These are phyloP conservation scores for Fistulinella prunicolor DNA, from an alignment of 768 basidiomycete species.

Conservation along the genomic window DNA sequence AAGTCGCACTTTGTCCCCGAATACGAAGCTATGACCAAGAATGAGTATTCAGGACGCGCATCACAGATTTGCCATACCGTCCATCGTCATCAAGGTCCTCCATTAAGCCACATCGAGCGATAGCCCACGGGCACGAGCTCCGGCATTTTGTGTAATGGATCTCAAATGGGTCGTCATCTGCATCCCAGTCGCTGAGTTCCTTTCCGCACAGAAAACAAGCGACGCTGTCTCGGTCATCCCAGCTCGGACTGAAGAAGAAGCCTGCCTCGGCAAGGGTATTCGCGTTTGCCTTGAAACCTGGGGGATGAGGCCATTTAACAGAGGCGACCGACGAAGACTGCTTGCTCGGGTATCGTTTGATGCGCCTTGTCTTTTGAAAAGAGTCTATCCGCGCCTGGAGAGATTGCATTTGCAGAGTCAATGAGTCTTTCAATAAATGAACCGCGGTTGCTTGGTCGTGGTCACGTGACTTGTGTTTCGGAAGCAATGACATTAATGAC, in stretches of 20 bases:
- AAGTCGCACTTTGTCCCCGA: conserved; percentile 56
- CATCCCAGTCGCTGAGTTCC: conserved; percentile 81
- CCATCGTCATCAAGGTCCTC: conserved; percentile 56
- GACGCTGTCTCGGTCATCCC: conserved; percentile 69
- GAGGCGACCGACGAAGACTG: conserved; percentile 42
- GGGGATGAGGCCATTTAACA: conserved; percentile 79
- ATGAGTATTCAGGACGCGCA: not conserved
- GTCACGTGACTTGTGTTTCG: not conserved
- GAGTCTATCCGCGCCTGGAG: conserved; percentile 62
- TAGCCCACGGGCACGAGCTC: conserved; percentile 75
- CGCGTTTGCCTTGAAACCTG: conserved; percentile 64
- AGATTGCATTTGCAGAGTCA: conserved; percentile 43
- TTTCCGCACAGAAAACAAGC: conserved; percentile 84
- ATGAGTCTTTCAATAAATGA: too few species aligned
- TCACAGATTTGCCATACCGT: conserved; percentile 40
- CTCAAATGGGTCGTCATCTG: conserved; percentile 78
- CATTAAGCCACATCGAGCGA: conserved; percentile 66
- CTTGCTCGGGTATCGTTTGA: conserved; percentile 50
- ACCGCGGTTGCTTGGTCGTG: too few species aligned
- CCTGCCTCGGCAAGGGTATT: conserved; percentile 81
- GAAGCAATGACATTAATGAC: too few species aligned
- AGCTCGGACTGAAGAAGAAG: conserved; percentile 77
- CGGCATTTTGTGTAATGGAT: conserved; percentile 76
- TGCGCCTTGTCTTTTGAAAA: conserved; percentile 60
- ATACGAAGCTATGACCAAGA: conserved; percentile 49